A percentile compares a stretch with the other conserved stretches of the same genome.
These are phyloP conservation scores for Aspergillus intermedius DNA, from an alignment of 2,329 filamentous ascomycete species.

Conservation along the genomic window DNA sequence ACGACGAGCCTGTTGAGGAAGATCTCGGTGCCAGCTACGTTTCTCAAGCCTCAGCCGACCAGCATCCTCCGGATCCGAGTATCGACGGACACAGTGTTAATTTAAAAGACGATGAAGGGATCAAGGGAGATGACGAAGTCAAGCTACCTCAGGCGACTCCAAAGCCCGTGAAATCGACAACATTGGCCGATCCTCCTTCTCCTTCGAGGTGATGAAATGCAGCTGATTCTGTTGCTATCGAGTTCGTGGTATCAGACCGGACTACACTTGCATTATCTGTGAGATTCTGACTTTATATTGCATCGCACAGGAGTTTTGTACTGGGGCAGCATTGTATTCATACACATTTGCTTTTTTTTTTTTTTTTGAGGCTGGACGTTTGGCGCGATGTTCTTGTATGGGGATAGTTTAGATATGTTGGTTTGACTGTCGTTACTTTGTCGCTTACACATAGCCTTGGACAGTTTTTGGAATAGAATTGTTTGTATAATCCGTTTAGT, in stretches of 20 bases:
- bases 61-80: conserved; percentile 42
- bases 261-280: conserved; percentile 8
- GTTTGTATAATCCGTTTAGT: background rate
- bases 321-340: conserved; percentile 5
- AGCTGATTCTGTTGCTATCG: background rate
- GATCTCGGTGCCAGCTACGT: conserved; percentile 35
- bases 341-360: conserved; percentile 4
- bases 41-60: conserved; percentile 39
- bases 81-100: conserved; percentile 33
- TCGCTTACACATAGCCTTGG: background rate
- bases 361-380: background rate
- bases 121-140: conserved; percentile 16
- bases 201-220: background rate
- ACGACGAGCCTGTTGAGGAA: conserved; percentile 48
- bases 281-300: conserved; percentile 2
- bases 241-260: background rate
- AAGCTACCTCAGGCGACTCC: background rate
- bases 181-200: background rate
- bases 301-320: conserved; percentile 7
- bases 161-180: background rate
- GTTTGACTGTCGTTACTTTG: background rate
- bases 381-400: conserved; percentile 1
- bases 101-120: conserved; percentile 10
- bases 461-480: background rate
- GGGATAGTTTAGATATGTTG: background rate